Evolutionary conservation across 441 rosid species (phyloP), one percentile per base, ranked within the genome.

Genomic region (Pelargonium hybrid): DNA sequence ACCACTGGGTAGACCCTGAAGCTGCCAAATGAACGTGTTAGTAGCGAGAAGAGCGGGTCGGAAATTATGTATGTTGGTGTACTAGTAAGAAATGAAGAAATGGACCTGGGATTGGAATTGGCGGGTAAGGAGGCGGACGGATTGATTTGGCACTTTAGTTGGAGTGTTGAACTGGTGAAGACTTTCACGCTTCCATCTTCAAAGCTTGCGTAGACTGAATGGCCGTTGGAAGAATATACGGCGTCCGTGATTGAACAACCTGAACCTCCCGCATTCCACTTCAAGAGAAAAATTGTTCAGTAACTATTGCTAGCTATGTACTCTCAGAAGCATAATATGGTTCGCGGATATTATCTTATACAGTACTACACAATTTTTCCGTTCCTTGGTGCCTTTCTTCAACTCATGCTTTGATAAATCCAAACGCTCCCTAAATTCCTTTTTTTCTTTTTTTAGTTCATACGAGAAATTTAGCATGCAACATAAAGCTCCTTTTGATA

Each of bases 201-300:
- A 69, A 88, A 90, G 79, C 91, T 81, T 57, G 84, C 93, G 67
- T 82, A 90, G 70, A 90, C 86, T 14, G 84, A 81, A 70, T 88
- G 86, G 79, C 93, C 79, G 67, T 90, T 88, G 67, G 91, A 90
- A 14, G 96, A 88, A 80, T 84, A 88, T 6, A 90, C 84, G 7
- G 96, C 96, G 80, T 87, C 86, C 1, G 93, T 85, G 71, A 90
- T 87, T 17, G 91, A 83, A 76, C 89, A 87, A 7, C 84, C 85
- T 72, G 85, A 83, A 78, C 88, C 96, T 25, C 82, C 21, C 21
- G 62, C 23, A 7, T 56, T 56, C 62, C 62, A 56, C 62, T 56
- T 21, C 26, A 52, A 56, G 9, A 7, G 21, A 56, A 17, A 56
- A 56, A 17, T 17, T 18, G 21, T 7, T n/a, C 18, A 20, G 20